Evolutionary conservation across 2,329 filamentous ascomycete genomes (phyloP), one percentile per base, ranked within the genome.

Genomic region (Ophiostoma sp.): DNA sequence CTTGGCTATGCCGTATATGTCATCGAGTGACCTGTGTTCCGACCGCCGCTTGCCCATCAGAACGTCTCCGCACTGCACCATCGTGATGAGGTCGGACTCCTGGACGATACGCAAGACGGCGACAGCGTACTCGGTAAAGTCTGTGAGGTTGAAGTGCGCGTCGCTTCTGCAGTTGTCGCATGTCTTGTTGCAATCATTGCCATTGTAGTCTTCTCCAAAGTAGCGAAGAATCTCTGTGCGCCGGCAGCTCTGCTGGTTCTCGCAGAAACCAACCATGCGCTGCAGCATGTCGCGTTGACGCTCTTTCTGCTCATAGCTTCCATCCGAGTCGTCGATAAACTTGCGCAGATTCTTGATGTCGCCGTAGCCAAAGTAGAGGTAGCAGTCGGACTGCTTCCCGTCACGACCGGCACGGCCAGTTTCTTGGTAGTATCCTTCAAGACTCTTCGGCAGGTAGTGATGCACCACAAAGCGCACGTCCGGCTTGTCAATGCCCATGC

Each of bases 401-500:
- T 99, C 95, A 76, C 95, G 87, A 6, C 95, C 95, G 69, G 96
- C 95, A 74, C 95, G 90, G 1, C 95, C 95, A 62, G 95, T 99
- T 77, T 99, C 95, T 76, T 99, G 95, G 75, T 99, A 99, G 77
- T 99, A 99, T 0, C 95, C 95, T 79, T 99, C 95, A 67, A 99
- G 81, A 74, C 92, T 97, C 78, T 99, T 98, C 1, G 95, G 95
- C 5, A 99, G 83, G 60, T 88, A 91, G 74, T 96, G 89, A 75
- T 99, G 96, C 55, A 99, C 92, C 45, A 99, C 95, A 76, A 96
- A 99, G 41, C 95, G 90, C 64, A 99, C 95, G 76, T 99, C 90
- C 0, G 93, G 87, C 77, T 99, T 99, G 81, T 99, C 95, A 72
- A 99, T 99, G n/a, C 95, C 95, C 95, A 99, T 99, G 6, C 95